Conservation (phyloP, 2,329 filamentous ascomycete species). For the Sporothrix curviconia region DNA sequence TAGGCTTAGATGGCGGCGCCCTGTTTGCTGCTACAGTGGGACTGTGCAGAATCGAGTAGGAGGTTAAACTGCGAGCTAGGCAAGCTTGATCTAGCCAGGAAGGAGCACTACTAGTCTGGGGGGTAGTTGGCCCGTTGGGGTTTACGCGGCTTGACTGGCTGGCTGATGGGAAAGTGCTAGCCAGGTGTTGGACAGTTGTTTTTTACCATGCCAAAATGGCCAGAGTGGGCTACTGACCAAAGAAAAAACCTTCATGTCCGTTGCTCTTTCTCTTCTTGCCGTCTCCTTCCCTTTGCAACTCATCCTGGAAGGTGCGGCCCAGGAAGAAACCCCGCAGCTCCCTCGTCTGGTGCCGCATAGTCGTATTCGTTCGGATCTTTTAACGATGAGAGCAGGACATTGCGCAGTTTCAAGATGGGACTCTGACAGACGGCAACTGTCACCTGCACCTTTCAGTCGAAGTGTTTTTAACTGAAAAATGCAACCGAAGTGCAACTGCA, state of each 20-base stretch:
- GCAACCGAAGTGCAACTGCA: neutral
- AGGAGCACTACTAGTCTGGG: too few relatives aligned
- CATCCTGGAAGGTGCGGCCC: neutral
- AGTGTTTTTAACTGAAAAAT: too few relatives aligned
- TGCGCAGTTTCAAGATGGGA: neutral
- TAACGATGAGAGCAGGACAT: neutral
- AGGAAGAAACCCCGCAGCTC: neutral
- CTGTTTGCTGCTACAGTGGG: neutral
- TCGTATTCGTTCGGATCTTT: neutral
- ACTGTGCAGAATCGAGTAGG: too few relatives aligned
- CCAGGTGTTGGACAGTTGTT: neutral
- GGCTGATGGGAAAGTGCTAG: neutral
- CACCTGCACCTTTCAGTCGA: too few relatives aligned
- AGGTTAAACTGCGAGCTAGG: neutral
- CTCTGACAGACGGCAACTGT: too few relatives aligned
- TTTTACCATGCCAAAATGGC: neutral
- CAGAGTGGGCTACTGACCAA: too few relatives aligned
- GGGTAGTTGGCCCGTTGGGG: neutral
- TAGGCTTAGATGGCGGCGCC: slow-evolving; percentile 6
- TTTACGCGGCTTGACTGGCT: neutral
- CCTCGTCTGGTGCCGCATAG: neutral
- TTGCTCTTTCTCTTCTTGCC: neutral
- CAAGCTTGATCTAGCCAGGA: too few relatives aligned
- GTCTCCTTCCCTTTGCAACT: neutral
- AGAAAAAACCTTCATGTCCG: neutral